A percentile compares a stretch with the other conserved stretches of the same genome.
phyloP scores from a whole-genome alignment of 2,329 filamentous ascomycete species.

The Apiospora rasikravindrae region DNA sequence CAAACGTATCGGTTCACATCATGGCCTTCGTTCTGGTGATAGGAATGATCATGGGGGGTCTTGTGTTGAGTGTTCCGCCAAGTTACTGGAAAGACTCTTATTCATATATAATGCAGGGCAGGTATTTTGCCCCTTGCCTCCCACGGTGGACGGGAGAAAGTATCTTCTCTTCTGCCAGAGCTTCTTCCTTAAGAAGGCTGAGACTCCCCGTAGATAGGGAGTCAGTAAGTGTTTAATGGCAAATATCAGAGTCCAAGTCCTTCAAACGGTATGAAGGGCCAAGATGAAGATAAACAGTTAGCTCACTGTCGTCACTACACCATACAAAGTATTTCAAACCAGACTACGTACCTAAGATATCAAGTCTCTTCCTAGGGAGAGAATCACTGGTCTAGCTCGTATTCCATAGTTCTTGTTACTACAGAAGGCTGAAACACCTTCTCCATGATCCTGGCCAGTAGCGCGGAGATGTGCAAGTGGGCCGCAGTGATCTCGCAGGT shows the following conservation, averaged over 20 bases:
- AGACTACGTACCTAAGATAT: background rate
- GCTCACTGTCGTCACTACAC: no score
- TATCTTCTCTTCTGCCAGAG: background rate
- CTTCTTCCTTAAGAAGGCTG: no score
- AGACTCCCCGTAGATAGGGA: no score
- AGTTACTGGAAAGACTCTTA: background rate
- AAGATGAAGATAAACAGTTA: background rate
- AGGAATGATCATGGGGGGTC: background rate
- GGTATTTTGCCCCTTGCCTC: no score
- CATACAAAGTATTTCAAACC: background rate
- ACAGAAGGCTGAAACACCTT: background rate
- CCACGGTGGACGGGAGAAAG: background rate
- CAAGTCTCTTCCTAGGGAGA: background rate
- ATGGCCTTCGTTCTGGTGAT: background rate
- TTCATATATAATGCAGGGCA: no score
- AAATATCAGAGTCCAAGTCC: background rate
- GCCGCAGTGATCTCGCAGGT: background rate
- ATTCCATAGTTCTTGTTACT: no score
- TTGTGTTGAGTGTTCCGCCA: background rate
- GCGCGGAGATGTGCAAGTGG: background rate
- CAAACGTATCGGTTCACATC: background rate
- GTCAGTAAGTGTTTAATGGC: background rate
- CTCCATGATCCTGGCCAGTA: background rate
- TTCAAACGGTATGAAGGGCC: background rate
- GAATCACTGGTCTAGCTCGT: no score